phyloP scores from a whole-genome alignment of 2,329 filamentous ascomycete species.

The Ophiosphaerella herpotricha region DNA sequence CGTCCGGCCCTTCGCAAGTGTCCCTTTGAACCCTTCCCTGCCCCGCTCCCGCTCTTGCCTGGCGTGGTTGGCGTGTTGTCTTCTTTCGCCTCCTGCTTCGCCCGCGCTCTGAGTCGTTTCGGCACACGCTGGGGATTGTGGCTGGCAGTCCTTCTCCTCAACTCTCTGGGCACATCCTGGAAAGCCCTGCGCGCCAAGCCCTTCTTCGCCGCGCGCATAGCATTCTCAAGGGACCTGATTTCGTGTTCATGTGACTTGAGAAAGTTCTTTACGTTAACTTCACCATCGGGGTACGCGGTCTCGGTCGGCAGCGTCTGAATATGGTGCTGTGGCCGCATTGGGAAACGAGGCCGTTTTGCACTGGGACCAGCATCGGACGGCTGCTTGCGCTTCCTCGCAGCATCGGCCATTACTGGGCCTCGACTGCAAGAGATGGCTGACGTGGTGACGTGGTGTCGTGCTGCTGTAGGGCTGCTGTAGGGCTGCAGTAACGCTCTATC shows the following conservation, averaged over 20 bases:
- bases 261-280: conserved; percentile 84
- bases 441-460: background rate
- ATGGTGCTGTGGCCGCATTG: conserved; percentile 27
- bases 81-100: conserved; percentile 75
- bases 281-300: conserved; percentile 68
- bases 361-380: conserved; percentile 13
- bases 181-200: conserved; percentile 74
- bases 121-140: conserved; percentile 94
- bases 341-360: conserved; percentile 35
- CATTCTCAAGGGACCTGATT: conserved; percentile 81
- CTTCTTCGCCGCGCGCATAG: conserved; percentile 75
- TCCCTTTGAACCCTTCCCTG: conserved; percentile 47
- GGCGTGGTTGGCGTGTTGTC: conserved; percentile 88
- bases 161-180: conserved; percentile 81
- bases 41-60: conserved; percentile 64
- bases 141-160: conserved; percentile 87
- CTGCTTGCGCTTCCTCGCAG: conserved; percentile 30
- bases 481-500: background rate
- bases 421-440: background rate
- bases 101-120: conserved; percentile 71
- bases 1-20: conserved; percentile 75
- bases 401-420: conserved; percentile 22
- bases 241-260: conserved; percentile 86
- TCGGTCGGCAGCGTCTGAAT: conserved; percentile 37
- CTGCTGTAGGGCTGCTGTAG: background rate